Conservation (phyloP, 2,329 filamentous ascomycete species). For the Lecanosticta acicola region DNA sequence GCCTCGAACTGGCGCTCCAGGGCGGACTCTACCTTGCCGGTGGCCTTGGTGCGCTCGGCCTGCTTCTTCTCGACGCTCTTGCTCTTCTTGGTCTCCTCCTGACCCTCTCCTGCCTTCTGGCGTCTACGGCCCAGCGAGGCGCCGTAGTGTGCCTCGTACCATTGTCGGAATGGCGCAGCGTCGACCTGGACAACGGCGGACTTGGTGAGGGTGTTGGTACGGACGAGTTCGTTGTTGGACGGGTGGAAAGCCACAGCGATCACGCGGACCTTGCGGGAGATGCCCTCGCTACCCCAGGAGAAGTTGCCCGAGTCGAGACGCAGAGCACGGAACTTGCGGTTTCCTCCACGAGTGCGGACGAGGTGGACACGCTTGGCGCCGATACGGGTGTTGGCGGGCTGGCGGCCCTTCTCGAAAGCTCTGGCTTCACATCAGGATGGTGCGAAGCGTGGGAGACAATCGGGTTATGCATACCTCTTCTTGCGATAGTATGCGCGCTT, state of each 20-base stretch:
- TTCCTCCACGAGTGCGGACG: conserved; percentile 94
- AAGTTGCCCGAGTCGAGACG: conserved; percentile 99
- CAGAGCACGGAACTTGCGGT: conserved; percentile 99
- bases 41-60: conserved; percentile 70
- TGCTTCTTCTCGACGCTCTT: conserved; percentile 97
- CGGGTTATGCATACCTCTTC: conserved; percentile 56
- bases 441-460: conserved; percentile 50
- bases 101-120: conserved; percentile 62
- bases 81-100: conserved; percentile 79
- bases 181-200: conserved; percentile 98
- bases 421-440: conserved; percentile 62
- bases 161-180: conserved; percentile 97
- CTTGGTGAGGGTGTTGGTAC: conserved; percentile 99
- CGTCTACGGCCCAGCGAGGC: conserved; percentile 82
- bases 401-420: conserved; percentile 99
- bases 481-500: conserved; percentile 62
- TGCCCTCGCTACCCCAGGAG: conserved; percentile 96
- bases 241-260: conserved; percentile 98
- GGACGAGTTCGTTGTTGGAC: conserved; percentile 99
- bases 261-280: conserved; percentile 98
- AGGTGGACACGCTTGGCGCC: conserved; percentile 93
- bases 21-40: conserved; percentile 86
- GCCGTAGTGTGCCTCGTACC: conserved; percentile 99
- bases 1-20: conserved; percentile 99
- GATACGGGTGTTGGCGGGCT: conserved; percentile 99